Evolutionary conservation across 140 eudicot species (phyloP), one percentile per base, ranked within the genome.

Genomic region (Cichorium intybus): DNA sequence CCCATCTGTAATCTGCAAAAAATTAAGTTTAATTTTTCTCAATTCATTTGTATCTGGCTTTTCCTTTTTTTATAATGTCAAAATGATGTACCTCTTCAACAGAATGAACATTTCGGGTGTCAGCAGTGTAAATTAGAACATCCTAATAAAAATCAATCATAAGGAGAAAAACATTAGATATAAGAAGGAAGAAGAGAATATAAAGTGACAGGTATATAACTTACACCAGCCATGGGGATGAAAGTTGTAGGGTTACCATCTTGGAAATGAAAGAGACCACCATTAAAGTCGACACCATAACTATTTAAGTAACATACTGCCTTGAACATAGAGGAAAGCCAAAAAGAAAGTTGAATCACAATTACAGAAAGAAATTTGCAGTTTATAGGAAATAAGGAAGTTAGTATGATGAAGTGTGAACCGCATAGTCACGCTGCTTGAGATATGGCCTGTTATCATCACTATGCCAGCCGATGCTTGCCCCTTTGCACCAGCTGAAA

Each of bases 391-490:
- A 51, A 33, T 3, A 20, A 28, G 49, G 35, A 20, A 21, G 5
- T 34, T 2, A 45, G 34, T 64, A 21, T 2, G 43, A 11, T 45
- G 9, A 75, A 49, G 35, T 51, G 26, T 80, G 27, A 60, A 88
- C 99, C 84, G 97, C 87, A 72, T 85, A 93, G 47, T 89, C 90
- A 64, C 99, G 82, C 74, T 89, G 99, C 71, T 78, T 89, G 68
- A 94, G 99, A 78, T 94, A 88, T 48, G 89, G 80, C 55, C 99
- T 77, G 76, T 94, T 89, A 68, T 94, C 91, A 66, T 89, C 97
- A 75, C 97, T 94, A 58, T 94, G 97, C 99, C 99, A 94, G 64
- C 99, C 95, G 33, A 94, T 94, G 74, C 89, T 89, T 66, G 97
- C 97, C 78, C 99, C 99, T 76, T 64, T 89, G 60, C 83, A 79